Base-by-base conservation (phyloP, 2,329 filamentous ascomycete species). In the Diaporthe caulivora region DNA sequence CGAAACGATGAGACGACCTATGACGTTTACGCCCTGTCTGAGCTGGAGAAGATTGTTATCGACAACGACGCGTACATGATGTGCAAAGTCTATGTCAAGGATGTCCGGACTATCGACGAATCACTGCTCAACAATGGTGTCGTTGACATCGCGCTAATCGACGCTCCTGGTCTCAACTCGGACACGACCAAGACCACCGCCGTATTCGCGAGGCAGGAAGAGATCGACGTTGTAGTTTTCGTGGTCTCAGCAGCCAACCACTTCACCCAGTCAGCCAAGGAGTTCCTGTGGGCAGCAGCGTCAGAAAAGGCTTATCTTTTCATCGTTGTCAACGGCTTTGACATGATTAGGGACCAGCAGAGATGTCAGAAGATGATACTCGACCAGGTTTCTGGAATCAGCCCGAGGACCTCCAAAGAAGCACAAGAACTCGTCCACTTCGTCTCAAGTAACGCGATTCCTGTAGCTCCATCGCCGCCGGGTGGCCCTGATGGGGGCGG, bases 251-350 rank as follows among this genome's bases (percentile, higher is more conserved):
- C 97, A 2, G 95, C 96, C 34, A 99, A 99, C 77, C 97, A 99
- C 83, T 98, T 99, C 81, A 99, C 97, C 0, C 91, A 97, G 71
- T 98, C 97, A 0, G 95, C 97, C n/a, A 97, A 94, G 83, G 97
- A 99, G 79, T 99, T 99, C 80, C 98, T 99, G 75, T 94, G 94
- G 87, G 96, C 96, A 67, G 97, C 97, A 1, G 97, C 97, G 0
- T 92, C 96, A 53, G 97, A 99, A 80, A 99, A 99, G 84, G 96
- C 97, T 0, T 99, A 99, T 81, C 95, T 99, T 76, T 99, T 99
- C 82, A 97, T 99, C 83, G 97, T 99, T 18, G 97, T 99, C 77
- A 99, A 99, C 81, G 95, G 96, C 24, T 99, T 95, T 79, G 97
- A 99, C 83, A 93, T 93, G 75, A 98, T 99, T 78, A 90, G 93